phyloP scores from a whole-genome alignment of 1,139 yeast species.

The Suhomyces coccinellae region DNA sequence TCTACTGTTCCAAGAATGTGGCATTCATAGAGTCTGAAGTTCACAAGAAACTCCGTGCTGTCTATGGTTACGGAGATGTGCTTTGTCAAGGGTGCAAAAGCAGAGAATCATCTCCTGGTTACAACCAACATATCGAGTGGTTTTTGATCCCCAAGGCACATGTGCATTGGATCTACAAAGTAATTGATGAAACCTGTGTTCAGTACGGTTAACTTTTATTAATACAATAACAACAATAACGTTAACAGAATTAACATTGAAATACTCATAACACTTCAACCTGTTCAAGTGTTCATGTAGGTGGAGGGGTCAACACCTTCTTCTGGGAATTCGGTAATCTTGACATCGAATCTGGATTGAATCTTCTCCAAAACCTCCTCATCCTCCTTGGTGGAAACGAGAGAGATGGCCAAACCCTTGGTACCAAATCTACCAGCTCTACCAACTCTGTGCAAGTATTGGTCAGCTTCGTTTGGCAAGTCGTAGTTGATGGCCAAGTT shows the following conservation, averaged over 20 bases:
- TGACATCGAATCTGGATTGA: slow-evolving; percentile 96
- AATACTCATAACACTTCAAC: slow-evolving; percentile 12
- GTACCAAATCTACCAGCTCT: slow-evolving; percentile 99
- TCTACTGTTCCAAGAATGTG: slow-evolving; percentile 29
- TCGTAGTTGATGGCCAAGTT: slow-evolving; percentile 97
- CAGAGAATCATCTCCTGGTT: slow-evolving; percentile 12
- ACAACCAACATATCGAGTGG: slow-evolving; percentile 58
- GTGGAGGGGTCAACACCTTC: slow-evolving; percentile 98
- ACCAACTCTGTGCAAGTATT: slow-evolving; percentile 98
- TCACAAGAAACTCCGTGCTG: slow-evolving; percentile 35
- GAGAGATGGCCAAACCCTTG: slow-evolving; percentile 94
- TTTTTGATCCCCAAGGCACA: slow-evolving; percentile 52
- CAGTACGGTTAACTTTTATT: slow-evolving; percentile 9
- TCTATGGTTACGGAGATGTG: slow-evolving; percentile 47
- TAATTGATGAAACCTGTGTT: slow-evolving; percentile 37
- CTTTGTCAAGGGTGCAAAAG: slow-evolving; percentile 40
- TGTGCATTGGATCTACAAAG: slow-evolving; percentile 35
- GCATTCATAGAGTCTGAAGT: slow-evolving; percentile 41
- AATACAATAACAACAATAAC: slow-evolving; percentile 8
- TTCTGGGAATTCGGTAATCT: slow-evolving; percentile 92
- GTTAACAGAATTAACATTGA: slow-evolving; percentile 4
- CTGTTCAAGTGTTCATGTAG: slow-evolving; percentile 83
- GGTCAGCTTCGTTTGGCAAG: slow-evolving; percentile 89
- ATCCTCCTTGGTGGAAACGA: slow-evolving; percentile 83
- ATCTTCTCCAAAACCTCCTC: slow-evolving; percentile 89